Base-by-base conservation (phyloP, 495 filamentous ascomycete species). In the Sordaria brevicollis region DNA sequence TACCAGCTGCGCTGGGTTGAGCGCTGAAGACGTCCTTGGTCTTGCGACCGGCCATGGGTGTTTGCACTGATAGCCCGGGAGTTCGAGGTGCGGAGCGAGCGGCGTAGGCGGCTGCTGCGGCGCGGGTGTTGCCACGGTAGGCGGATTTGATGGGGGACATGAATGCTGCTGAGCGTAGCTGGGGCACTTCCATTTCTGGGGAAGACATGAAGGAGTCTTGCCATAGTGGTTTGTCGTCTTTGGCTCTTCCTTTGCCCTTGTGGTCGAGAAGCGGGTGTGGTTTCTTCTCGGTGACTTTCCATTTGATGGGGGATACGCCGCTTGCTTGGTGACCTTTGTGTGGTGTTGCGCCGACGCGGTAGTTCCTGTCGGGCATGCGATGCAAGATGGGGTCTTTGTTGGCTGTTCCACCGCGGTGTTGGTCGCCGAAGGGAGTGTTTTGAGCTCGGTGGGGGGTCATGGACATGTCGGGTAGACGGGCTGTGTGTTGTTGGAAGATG, bases 341-440 rank as follows among this genome's bases (percentile, higher is more conserved):
- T 0, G 95, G 96, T 9, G 95, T 99, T 13, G 95, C 93, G 81
- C 93, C 91, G 1, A 99, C 81, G 35, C 96, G 91, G 79, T 96
- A 99, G 54, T 91, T 97, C 77, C 95, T 97, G 81, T 97, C 92
- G 8, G 93, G 87, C 38, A 98, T 84, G 70, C 90, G 90, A 77
- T 99, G 95, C 11, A 99, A 83, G 7, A 99, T 84, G 1, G 89
- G 88, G 76, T 97, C 93, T 29, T 82, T 83, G 70, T 82, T 75
- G 17, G 15, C 35, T 34, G 19, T 37, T 13, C 49, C 43, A 75
- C 78, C 49, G 77, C 78, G 10, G 5, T 62, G 49, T 13, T 13
- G 25, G 0, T 57, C 49, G 49, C 25, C 25, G 5, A 62, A 62
- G 75, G 74, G 35, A 77, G 72, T 33, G 71, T 79, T 68, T 8